phyloP scores from a whole-genome alignment of 805 yeast genomes.

The Candida awuae region DNA sequence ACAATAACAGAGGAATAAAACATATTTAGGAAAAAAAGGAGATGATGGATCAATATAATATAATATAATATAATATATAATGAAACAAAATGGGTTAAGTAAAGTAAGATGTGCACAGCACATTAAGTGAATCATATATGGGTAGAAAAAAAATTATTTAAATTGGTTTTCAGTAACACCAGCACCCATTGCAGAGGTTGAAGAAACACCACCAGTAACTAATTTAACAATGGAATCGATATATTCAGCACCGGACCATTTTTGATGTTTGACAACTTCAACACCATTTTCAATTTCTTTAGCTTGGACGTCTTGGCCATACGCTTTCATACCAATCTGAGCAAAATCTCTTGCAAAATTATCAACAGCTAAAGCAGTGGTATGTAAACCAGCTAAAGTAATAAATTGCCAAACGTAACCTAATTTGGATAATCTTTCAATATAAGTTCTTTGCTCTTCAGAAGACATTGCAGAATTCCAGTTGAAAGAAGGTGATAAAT shows the following conservation, averaged over 20 bases:
- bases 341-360: constrained; percentile 73
- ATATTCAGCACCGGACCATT: constrained; percentile 98
- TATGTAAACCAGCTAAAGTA: constrained; percentile 94
- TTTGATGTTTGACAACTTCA: constrained; percentile 95
- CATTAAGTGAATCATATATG: background rate
- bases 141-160: constrained; percentile 32
- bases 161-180: constrained; percentile 98
- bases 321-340: constrained; percentile 88
- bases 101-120: too few relatives aligned
- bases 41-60: too few relatives aligned
- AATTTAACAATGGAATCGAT: constrained; percentile 83
- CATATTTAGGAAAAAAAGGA: too few relatives aligned
- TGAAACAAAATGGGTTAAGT: too few relatives aligned
- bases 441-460: constrained; percentile 84
- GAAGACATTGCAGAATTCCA: constrained; percentile 92
- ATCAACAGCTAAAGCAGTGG: constrained; percentile 87
- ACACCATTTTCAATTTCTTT: constrained; percentile 83
- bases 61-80: too few relatives aligned
- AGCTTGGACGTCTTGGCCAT: constrained; percentile 80
- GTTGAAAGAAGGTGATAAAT: constrained; percentile 94
- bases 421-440: constrained; percentile 72
- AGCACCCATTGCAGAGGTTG: constrained; percentile 97
- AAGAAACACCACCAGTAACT: constrained; percentile 89
- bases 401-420: constrained; percentile 98
- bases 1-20: too few relatives aligned